These are phyloP conservation scores for Wilcoxina mikolae DNA, from an alignment of 495 filamentous ascomycete species.

Conservation along the genomic window DNA sequence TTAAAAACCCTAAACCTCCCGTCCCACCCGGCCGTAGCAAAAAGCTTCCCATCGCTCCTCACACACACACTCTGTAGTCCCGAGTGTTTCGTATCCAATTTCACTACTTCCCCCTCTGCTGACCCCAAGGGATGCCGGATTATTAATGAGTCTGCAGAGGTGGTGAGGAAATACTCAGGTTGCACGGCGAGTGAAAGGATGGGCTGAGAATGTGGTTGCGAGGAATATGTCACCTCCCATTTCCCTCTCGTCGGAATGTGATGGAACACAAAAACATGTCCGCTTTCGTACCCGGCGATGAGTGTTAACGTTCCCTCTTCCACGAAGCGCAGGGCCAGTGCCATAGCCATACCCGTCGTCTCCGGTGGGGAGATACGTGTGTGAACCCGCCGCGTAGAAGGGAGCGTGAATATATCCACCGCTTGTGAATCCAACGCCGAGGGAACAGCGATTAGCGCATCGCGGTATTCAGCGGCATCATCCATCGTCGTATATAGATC, in stretches of 20 bases:
- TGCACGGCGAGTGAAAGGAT: constrained; percentile 62
- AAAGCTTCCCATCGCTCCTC: constrained; percentile 66
- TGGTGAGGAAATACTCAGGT: constrained; percentile 61
- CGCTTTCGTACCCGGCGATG: constrained; percentile 75
- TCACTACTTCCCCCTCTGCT: neutral
- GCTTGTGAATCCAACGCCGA: constrained; percentile 62
- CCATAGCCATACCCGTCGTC: constrained; percentile 69
- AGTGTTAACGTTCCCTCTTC: constrained; percentile 33
- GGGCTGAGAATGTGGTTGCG: constrained; percentile 64
- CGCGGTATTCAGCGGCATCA: constrained; percentile 15
- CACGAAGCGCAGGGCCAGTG: constrained; percentile 43
- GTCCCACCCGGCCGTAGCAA: constrained; percentile 93
- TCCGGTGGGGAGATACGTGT: constrained; percentile 31
- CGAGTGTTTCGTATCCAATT: constrained; percentile 59
- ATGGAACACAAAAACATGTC: constrained; percentile 47
- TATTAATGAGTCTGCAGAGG: constrained; percentile 61
- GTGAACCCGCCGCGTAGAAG: constrained; percentile 50
- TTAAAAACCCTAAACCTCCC: constrained; percentile 65
- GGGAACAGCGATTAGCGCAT: constrained; percentile 54
- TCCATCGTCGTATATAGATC: neutral
- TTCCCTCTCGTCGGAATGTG: constrained; percentile 6
- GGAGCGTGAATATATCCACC: constrained; percentile 74
- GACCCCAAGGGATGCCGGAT: constrained; percentile 38
- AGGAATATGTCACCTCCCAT: constrained; percentile 52
- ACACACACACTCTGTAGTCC: constrained; percentile 72